Base-by-base conservation (phyloP, 345 rosid species). In the Eutrema japonicum region DNA sequence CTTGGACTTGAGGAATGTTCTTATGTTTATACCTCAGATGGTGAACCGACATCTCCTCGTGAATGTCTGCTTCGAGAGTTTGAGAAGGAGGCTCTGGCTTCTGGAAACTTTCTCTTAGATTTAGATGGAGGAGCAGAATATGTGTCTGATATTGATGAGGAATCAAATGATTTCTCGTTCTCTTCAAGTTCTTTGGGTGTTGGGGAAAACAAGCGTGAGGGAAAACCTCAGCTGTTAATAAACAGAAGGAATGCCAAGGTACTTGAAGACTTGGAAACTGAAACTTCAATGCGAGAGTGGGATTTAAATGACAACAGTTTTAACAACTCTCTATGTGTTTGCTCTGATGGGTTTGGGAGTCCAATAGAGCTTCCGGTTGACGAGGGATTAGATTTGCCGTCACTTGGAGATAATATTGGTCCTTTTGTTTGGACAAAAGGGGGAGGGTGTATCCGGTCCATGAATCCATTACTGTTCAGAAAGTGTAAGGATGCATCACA, bases 301-400 rank as follows among this genome's bases (percentile, higher is more conserved):
- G 90, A 88, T 64, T 61, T 90, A 49, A 59, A 83, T 41, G 96
- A 90, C 71, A 75, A 59, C 72, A 73, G 83, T n/a, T 86, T 82
- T 56, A 80, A 80, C 35, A 75, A 65, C 73, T 83, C 89, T 71
- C 82, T 81, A 2, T 35, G 12, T 26, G 59, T 45, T 67, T 72
- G 60, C 70, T 78, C 88, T 38, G 87, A 82, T 62, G 98, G 97
- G 61, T 93, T 93, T 78, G 98, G 97, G 48, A 93, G 98, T 82
- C 96, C 97, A 35, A 83, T 87, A 57, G 87, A 81, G 78, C 74
- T 90, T 58, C 78, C 84, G 0, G 61, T 73, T 53, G 84, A 78
- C 13, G 62, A 75, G 55, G 49, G 46, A 36, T 32, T 54, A 64
- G 78, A 83, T 71, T 78, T 80, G 43, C 84, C 85, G 47, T 70